Conservation (phyloP, 1,284 basidiomycete genomes). For the Leccinum fallax region DNA sequence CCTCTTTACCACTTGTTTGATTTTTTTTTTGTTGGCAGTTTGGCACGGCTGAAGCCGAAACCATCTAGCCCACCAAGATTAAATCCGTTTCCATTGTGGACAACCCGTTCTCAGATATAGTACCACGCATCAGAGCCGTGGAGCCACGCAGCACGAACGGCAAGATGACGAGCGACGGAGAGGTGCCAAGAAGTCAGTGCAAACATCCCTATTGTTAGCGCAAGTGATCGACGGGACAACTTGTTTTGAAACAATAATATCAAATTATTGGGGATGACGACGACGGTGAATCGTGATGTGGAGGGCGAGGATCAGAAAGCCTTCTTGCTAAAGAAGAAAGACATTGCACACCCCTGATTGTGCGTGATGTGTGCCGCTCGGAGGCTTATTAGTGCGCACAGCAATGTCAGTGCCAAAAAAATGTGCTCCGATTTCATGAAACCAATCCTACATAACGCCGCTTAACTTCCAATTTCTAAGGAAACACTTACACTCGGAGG, state of each 20-base stretch:
- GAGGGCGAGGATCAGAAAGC: constrained; percentile 42
- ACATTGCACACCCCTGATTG: constrained; percentile 72
- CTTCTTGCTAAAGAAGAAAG: constrained; percentile 69
- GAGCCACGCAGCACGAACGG: constrained; percentile 73
- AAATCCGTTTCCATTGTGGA: constrained; percentile 82
- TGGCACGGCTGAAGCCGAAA: constrained; percentile 4
- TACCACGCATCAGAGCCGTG: constrained; percentile 93
- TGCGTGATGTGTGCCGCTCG: constrained; percentile 43
- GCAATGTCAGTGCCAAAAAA: constrained; percentile 11
- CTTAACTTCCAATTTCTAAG: constrained; percentile 14
- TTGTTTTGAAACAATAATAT: constrained; percentile 41
- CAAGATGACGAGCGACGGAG: constrained; percentile 75
- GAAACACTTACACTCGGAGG: background rate
- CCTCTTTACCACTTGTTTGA: background rate
- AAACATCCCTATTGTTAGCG: background rate
- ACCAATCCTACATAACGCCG: constrained; percentile 73
- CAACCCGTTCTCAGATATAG: constrained; percentile 93
- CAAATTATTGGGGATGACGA: too few species aligned
- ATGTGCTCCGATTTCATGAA: constrained; percentile 41
- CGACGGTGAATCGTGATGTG: too few species aligned
- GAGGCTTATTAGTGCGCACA: too few species aligned
- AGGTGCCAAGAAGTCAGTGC: constrained; percentile 82
- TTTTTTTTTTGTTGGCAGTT: background rate
- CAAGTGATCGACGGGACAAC: constrained; percentile 1
- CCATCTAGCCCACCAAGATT: constrained; percentile 83